A percentile compares a stretch with the other conserved stretches of the same genome.
Evolutionary conservation across 78 protist genomes (phyloP).

Genomic region (Monosiga brevicollis): DNA sequence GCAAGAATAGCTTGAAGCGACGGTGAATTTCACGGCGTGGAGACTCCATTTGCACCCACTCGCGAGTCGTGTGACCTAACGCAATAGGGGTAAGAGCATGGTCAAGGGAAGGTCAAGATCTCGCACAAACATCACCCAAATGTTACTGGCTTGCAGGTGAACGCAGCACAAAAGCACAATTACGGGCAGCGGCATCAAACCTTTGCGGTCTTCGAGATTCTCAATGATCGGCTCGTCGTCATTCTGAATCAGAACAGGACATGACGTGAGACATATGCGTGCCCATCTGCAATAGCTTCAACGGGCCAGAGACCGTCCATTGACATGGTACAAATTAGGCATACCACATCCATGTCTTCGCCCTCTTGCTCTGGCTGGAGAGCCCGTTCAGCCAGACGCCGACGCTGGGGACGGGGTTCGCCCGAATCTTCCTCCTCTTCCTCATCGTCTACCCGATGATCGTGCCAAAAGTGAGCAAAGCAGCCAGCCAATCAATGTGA

Average conservation of each 20-base stretch:
- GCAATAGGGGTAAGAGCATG: not conserved
- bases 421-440: not conserved
- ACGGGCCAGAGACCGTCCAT: not conserved
- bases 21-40: slow-evolving; percentile 33
- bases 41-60: slow-evolving; percentile 34
- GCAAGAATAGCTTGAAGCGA: slow-evolving; percentile 21
- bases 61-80: slow-evolving; percentile 21
- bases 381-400: not conserved
- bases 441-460: not conserved
- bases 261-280: not conserved
- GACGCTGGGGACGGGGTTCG: not conserved
- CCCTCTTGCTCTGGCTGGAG: not conserved
- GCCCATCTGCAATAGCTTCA: not conserved
- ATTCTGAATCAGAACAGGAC: not conserved
- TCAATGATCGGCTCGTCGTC: not conserved
- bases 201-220: slow-evolving; percentile 50
- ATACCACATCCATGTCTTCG: not conserved
- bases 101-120: not conserved
- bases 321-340: not conserved
- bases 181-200: too few relatives aligned
- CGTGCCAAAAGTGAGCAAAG: too few relatives aligned
- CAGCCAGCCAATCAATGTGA: not conserved
- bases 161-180: too few relatives aligned
- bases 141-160: too few relatives aligned
- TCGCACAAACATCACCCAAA: too few relatives aligned